Base-by-base conservation (phyloP, 2,329 filamentous ascomycete genomes). In the Capronia coronata region DNA sequence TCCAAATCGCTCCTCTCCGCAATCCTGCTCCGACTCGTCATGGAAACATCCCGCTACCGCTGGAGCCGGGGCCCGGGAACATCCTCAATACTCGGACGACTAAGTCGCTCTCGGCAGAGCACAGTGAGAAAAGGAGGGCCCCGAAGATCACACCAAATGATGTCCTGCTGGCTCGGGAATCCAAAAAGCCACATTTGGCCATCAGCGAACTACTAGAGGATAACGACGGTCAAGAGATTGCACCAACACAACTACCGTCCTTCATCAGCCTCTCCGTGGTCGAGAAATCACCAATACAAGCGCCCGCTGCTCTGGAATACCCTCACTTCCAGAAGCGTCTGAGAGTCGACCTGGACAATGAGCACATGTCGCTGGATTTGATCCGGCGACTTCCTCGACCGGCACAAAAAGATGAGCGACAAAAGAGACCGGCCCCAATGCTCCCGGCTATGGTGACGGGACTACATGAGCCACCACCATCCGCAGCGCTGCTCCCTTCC, bases 391-490 rank as follows among this genome's bases (percentile, higher is more conserved):
- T 75, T 9, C 72, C 72, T 16, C 71, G 71, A 23, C 72, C 72
- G 6, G 68, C 70, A 50, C 62, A 68, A n/a, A 71, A 73, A 39
- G 69, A 70, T 48, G 68, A 71, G 50, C 66, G 67, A 48, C 67
- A 71, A 40, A 67, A 63, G n/a, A 68, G 35, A 67, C 71, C 5
- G 69, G 72, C 58, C 65, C 69, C 19, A 67, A 70, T 19, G 19
- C 48, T 62, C 21, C 59, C 74, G 56, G 68, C 71, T 38, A 72
- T 73, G 52, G 64, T 83, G 9, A 80, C 80, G 59, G 79, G 79
- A 6, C 64, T 83, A 37, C 79, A 82, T 64, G 78, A 83, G 54
- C 80, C 80, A 2, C 80, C 80, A 11, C 79, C 79, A 7, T 76
- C 81, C 62, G 77, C 77, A 39, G 74, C 76, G 10, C 64, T 82